A percentile compares a stretch with the other conserved stretches of the same genome.
phyloP scores from a whole-genome alignment of 116 monocot species.

The Papilionanthe hybrid region DNA sequence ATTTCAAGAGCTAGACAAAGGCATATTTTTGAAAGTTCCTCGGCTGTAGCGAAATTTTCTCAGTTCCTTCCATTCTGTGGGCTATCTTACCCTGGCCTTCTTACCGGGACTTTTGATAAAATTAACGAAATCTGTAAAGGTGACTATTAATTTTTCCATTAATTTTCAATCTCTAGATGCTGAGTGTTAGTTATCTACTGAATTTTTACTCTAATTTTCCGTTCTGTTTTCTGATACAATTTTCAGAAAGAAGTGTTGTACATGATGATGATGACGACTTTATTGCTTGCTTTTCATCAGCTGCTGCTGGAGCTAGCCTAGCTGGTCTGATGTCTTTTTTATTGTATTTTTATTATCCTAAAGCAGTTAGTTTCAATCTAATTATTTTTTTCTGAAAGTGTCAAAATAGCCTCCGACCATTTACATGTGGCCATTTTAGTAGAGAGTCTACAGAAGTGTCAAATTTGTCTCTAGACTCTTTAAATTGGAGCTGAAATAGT shows the following conservation, averaged over 20 bases:
- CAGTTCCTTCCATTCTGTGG: constrained; percentile 62
- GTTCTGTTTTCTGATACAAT: constrained; percentile 15
- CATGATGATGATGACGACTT: constrained; percentile 52
- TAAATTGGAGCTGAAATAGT: too few species aligned
- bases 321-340: constrained; percentile 44
- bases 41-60: constrained; percentile 35
- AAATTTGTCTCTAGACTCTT: too few species aligned
- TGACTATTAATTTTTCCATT: constrained; percentile 12
- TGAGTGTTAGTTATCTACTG: constrained; percentile 5
- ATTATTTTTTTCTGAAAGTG: neutral
- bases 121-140: constrained; percentile 34
- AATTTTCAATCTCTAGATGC: constrained; percentile 1
- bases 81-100: constrained; percentile 65
- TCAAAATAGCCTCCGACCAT: too few species aligned
- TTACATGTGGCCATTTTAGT: too few species aligned
- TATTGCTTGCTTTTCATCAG: constrained; percentile 42
- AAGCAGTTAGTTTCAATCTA: neutral
- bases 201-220: neutral
- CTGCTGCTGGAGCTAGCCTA: constrained; percentile 65
- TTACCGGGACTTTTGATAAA: constrained; percentile 53
- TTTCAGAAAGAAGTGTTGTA: constrained; percentile 21
- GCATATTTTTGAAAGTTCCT: constrained; percentile 27
- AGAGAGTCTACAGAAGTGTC: too few species aligned
- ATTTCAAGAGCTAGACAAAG: constrained; percentile 42
- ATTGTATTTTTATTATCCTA: neutral